Base-by-base conservation (phyloP, 2,329 filamentous ascomycete genomes). In the Metarhizium guizhouense region DNA sequence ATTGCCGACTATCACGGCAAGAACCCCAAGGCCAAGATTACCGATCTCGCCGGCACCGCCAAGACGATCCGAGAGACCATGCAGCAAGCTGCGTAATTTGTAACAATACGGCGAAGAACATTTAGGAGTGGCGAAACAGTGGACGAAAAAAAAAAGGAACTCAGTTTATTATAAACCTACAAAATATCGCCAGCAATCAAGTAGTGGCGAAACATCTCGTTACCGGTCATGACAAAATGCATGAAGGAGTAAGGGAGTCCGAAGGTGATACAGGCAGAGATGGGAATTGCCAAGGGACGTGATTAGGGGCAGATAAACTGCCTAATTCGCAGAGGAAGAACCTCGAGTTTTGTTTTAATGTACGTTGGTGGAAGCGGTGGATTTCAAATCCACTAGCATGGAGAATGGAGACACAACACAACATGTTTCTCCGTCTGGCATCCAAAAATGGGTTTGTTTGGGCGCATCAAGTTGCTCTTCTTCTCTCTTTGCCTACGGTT, bases 1-100 rank as follows among this genome's bases (percentile, higher is more conserved):
- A 94, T 95, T 67, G 87, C 84, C 57, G 90, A 95, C 70, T 95
- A 94, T 77, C 90, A 94, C 75, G 88, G 84, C 70, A 94, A 93
- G 80, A 90, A 70, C 59, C 67, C 69, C 50, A 62, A 65, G 52
- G 60, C 67, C 51, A 81, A 82, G 65, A 69, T 79, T 52, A 95
- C 90, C 25, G 84, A 93, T 68, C 81, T 96, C 10, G 85, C 86
- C 54, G 89, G 90, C 62, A 92, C 88, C 36, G 83, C 58, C n/a
- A 57, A 60, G 51, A 53, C 51, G 76, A 59, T 62, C 34, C 52
- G 55, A 14, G 57, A 58, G 29, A 52, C 54, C 16, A 57, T 61
- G 47, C 59, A 62, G 58, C 57, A 56, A 51, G 54, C 56, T 7
- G 56, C 53, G 14, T 59, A 38, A 52, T 6, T 47, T 40, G 32